Base-by-base conservation (phyloP, 441 rosid species). In the Gossypium armourianum region DNA sequence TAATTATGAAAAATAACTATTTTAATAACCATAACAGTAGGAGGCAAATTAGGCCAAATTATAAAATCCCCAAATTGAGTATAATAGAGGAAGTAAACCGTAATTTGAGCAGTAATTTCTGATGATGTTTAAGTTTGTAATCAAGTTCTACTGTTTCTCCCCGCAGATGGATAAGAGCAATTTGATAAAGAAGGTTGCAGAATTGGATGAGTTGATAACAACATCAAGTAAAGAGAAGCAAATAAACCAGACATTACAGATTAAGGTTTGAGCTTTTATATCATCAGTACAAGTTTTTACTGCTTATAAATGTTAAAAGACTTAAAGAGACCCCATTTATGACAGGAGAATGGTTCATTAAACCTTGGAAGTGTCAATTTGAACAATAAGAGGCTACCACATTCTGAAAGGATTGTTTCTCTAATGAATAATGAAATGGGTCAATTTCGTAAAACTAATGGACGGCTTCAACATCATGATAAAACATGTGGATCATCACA, bases 101-200 rank as follows among this genome's bases (percentile, higher is more conserved):
- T 7, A 8, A 53, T 53, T 53, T 16, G 21, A 20, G 23, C 60
- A 2, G 95, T 79, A 45, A 76, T 45, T 62, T 19, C 16, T 57
- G 16, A 57, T 4, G 62, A 64, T 36, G 12, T 66, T 36, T 61
- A 61, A 16, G 65, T 58, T 10, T 32, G 15, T 12, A 19, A 64
- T 10, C 58, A 4, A 36, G 58, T 71, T 40, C 12, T 40, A 1
- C 50, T 16, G 63, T 15, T 52, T 57, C 36, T 72, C 29, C 62
- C 52, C 58, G 62, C 77, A 91, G 98, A 84, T 75, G 80, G 95
- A 91, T 82, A 93, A 91, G 79, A 83, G 80, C 74, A 87, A 88
- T 81, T 83, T 91, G 72, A 74, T 85, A 62, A 85, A 77, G 75
- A 85, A 78, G 79, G 77, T 89, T 69, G 79, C 90, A 8, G 98